Conservation (phyloP, 768 basidiomycete species). For the Naganishia kalamii region DNA sequence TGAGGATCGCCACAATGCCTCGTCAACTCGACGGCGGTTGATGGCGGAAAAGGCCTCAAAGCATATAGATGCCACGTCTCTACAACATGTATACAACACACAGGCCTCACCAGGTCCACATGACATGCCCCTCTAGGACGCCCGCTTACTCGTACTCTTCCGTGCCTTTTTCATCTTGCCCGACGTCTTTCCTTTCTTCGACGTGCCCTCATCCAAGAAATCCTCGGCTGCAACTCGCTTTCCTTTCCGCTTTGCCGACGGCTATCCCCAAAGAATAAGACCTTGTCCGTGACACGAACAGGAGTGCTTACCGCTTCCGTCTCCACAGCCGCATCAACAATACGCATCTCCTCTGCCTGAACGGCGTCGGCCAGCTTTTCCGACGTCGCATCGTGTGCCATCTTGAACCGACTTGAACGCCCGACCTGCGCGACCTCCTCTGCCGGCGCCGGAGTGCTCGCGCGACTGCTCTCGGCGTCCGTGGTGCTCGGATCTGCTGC, state of each 20-base stretch:
- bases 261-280: neutral
- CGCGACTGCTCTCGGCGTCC: neutral
- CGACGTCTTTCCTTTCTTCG: neutral
- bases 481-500: neutral
- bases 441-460: neutral
- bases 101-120: too few relatives aligned
- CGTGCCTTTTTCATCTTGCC: neutral
- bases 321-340: neutral
- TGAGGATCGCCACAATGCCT: too few relatives aligned
- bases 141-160: constrained; percentile 5
- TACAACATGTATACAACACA: too few relatives aligned
- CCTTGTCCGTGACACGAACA: too few relatives aligned
- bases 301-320: neutral
- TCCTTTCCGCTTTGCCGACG: neutral
- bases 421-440: neutral
- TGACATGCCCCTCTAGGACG: too few relatives aligned
- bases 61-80: too few relatives aligned
- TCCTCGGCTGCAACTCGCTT: constrained; percentile 14
- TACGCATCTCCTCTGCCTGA: neutral
- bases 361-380: neutral
- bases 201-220: constrained; percentile 5
- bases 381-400: neutral
- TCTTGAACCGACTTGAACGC: constrained; percentile 15
- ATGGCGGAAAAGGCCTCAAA: too few relatives aligned
- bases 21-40: too few relatives aligned